Evolutionary conservation across 768 basidiomycete genomes (phyloP), one percentile per base, ranked within the genome.

Genomic region (Lentinula boryana): DNA sequence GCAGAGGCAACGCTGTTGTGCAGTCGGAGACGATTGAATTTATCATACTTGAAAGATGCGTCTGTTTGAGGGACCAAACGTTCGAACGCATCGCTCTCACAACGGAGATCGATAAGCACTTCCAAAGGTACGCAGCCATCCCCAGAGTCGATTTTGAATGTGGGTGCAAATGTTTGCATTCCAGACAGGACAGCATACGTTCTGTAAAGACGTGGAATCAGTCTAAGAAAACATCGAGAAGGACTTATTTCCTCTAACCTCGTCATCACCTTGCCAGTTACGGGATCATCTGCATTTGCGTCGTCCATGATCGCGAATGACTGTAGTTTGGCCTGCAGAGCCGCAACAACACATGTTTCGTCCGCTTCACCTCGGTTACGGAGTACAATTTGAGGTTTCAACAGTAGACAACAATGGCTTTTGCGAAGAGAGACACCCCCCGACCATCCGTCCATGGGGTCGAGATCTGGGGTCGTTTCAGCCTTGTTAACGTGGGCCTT

Each of bases 351-450:
- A 53, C 91, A 82, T 33, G 85, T 83, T 1, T 87, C 80, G 60
- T 84, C 83, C 33, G 77, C 72, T 35, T 65, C 63, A 10, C 68
- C 72, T 41, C 87, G 83, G 62, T 86, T 89, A 18, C 83, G 79
- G 31, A 97, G 74, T 9, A 93, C 85, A 56, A 98, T 83, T 68
- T 98, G 95, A 12, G 95, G 94, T 67, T 95, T 95, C 62, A 96
- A 75, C 36, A 98, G 79, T n/a, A 94, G 78, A 68, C 91, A 90
- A 70, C 90, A 89, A 68, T 94, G 84, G 44, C 85, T 84, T 65
- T 89, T 89, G 56, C 76, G 75, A 33, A 89, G 75, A 32, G 85
- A 81, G 51, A 91, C 85, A 1, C 86, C 87, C 38, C 88, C 84
- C 31, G 80, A 80, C 88, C 89, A 91, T 13, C 89, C 89, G 46